Evolutionary conservation across 2,329 filamentous ascomycete species (phyloP).

Genomic region (Aspergillus melleus): DNA sequence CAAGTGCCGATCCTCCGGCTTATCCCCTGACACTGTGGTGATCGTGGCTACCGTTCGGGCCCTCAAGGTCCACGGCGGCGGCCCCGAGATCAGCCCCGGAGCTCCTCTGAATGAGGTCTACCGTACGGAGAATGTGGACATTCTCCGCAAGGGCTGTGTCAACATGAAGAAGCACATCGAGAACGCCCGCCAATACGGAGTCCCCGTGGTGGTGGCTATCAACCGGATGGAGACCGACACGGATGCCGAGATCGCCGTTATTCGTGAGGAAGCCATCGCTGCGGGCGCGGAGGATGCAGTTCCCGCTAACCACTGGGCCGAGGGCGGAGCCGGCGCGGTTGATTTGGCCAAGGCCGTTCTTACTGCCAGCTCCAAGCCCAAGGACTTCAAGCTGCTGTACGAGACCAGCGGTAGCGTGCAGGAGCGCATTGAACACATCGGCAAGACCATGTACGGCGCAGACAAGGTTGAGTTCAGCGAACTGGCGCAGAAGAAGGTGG

Average conservation of each 20-base stretch:
- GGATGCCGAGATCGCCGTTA: conserved; percentile 82
- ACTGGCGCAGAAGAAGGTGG: conserved; percentile 91
- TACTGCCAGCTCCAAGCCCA: conserved; percentile 76
- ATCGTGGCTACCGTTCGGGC: conserved; percentile 94
- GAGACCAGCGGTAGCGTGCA: conserved; percentile 75
- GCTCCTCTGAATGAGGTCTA: conserved; percentile 84
- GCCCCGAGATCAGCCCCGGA: conserved; percentile 87
- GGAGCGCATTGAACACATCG: conserved; percentile 87
- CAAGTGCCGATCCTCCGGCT: conserved; percentile 93
- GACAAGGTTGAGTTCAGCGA: conserved; percentile 88
- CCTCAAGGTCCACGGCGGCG: conserved; percentile 94
- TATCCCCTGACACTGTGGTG: conserved; percentile 89
- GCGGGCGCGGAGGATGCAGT: conserved; percentile 94
- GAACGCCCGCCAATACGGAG: conserved; percentile 84
- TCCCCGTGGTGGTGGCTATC: conserved; percentile 94
- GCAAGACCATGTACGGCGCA: conserved; percentile 92
- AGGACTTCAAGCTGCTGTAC: conserved; percentile 87
- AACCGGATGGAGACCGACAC: conserved; percentile 96
- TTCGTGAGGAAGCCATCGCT: conserved; percentile 85
- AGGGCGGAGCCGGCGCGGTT: conserved; percentile 86
- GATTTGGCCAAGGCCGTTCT: conserved; percentile 87
- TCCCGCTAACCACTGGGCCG: conserved; percentile 92
- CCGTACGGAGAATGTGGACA: conserved; percentile 87
- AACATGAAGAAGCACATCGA: conserved; percentile 94
- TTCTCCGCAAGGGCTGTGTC: conserved; percentile 84